Evolutionary conservation across 2,329 filamentous ascomycete genomes (phyloP).

Genomic region (Alternaria triticimaculans): DNA sequence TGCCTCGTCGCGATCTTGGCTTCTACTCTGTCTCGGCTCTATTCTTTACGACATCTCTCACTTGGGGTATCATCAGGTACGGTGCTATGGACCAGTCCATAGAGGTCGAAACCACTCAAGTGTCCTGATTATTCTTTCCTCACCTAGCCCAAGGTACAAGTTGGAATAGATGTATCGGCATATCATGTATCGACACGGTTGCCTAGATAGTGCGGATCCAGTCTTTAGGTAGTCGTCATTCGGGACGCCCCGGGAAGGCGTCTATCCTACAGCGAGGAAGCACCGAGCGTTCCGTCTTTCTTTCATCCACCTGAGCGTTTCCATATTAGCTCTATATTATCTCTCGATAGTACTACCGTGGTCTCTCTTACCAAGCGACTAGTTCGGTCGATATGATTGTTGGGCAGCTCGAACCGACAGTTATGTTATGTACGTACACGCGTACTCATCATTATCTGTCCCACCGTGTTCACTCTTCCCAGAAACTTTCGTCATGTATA

Average conservation of each 20-base stretch:
- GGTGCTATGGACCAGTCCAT: not conserved
- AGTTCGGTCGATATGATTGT: not conserved
- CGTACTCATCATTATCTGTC: not conserved
- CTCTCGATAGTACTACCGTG: not conserved
- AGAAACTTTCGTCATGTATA: not conserved
- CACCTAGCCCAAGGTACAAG: not conserved
- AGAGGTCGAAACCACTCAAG: not conserved
- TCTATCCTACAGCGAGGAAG: not conserved
- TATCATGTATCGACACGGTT: not conserved
- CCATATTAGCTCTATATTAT: not conserved
- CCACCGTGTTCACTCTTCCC: not conserved
- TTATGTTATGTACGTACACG: not conserved
- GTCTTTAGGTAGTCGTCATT: not conserved
- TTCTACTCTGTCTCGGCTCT: slow-evolving; percentile 14
- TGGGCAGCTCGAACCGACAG: not conserved
- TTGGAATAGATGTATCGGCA: not conserved
- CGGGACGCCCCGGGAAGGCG: not conserved
- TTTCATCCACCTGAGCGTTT: not conserved
- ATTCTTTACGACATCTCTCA: not conserved
- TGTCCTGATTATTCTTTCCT: not conserved
- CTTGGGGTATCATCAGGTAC: not conserved
- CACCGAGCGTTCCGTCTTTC: not conserved
- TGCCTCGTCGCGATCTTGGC: slow-evolving; percentile 2
- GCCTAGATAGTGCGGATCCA: not conserved
- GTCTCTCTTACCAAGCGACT: not conserved